phyloP scores from a whole-genome alignment of 768 basidiomycete species.

The Russula compacta region DNA sequence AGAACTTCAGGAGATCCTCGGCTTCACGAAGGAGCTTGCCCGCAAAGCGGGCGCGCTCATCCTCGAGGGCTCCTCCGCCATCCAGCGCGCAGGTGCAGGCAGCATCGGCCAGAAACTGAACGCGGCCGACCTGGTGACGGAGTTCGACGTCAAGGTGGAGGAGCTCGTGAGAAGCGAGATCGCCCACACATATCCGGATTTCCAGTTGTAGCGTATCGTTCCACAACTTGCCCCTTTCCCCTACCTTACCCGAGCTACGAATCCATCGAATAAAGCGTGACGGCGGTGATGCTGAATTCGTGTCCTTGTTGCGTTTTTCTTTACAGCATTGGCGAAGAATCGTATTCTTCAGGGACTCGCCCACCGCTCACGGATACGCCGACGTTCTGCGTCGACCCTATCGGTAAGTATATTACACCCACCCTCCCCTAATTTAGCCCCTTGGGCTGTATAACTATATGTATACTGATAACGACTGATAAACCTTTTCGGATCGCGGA shows the following conservation, averaged over 20 bases:
- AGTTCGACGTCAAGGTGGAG: conserved; percentile 89
- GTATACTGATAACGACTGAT: conserved; percentile 22
- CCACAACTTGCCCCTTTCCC: background rate
- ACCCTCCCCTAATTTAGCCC: conserved; percentile 52
- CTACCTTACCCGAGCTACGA: background rate
- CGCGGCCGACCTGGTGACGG: conserved; percentile 88
- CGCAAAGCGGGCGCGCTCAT: conserved; percentile 68
- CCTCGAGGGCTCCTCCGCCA: conserved; percentile 66
- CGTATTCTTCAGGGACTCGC: conserved; percentile 66
- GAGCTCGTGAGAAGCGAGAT: conserved; percentile 70
- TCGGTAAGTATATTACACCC: conserved; percentile 42
- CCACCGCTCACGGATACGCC: conserved; percentile 74
- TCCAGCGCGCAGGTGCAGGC: conserved; percentile 43
- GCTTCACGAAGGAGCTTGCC: conserved; percentile 64
- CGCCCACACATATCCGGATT: conserved; percentile 54
- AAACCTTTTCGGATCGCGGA: conserved; percentile 30
- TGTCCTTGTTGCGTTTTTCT: background rate
- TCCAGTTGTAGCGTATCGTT: conserved; percentile 53
- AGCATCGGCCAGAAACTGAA: conserved; percentile 83
- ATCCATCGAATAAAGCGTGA: too few species aligned
- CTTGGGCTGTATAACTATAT: too few species aligned
- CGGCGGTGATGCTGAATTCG: background rate
- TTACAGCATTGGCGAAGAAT: conserved; percentile 87
- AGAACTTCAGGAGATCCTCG: conserved; percentile 53
- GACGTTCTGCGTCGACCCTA: conserved; percentile 95